A percentile compares a stretch with the other conserved stretches of the same genome.
phyloP scores from a whole-genome alignment of 2,329 filamentous ascomycete species.

The Trichoderma sp. region DNA sequence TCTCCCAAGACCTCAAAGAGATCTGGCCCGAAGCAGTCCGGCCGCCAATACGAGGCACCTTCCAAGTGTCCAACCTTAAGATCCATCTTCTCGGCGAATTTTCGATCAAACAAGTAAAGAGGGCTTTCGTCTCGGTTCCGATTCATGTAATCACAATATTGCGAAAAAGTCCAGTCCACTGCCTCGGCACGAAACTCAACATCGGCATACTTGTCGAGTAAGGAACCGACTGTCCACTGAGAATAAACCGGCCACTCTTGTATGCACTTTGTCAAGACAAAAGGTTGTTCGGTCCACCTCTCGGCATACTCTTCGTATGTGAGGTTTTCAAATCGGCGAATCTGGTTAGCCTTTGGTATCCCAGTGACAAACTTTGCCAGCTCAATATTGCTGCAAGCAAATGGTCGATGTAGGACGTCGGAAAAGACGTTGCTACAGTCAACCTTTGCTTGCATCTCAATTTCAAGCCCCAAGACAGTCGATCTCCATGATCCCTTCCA shows the following conservation, averaged over 20 bases:
- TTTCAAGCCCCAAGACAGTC: conserved; percentile 63
- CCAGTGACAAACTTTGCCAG: conserved; percentile 63
- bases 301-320: conserved; percentile 69
- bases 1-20: conserved; percentile 74
- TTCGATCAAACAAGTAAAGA: conserved; percentile 85
- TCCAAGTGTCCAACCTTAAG: conserved; percentile 57
- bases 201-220: conserved; percentile 62
- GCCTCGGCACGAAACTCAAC: conserved; percentile 83
- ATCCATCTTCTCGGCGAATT: conserved; percentile 82
- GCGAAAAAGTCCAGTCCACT: conserved; percentile 84
- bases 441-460: conserved; percentile 52
- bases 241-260: conserved; percentile 75
- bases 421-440: conserved; percentile 81
- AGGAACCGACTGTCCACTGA: conserved; percentile 67
- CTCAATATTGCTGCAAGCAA: conserved; percentile 77
- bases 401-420: conserved; percentile 84
- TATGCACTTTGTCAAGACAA: conserved; percentile 80
- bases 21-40: conserved; percentile 81
- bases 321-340: conserved; percentile 66
- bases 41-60: conserved; percentile 67
- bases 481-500: conserved; percentile 87
- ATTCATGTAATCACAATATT: conserved; percentile 78
- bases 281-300: conserved; percentile 75
- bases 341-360: conserved; percentile 72
- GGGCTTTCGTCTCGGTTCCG: conserved; percentile 82